These are phyloP conservation scores for Rhizopogon rudus DNA, from an alignment of 768 basidiomycete genomes.

Conservation along the genomic window DNA sequence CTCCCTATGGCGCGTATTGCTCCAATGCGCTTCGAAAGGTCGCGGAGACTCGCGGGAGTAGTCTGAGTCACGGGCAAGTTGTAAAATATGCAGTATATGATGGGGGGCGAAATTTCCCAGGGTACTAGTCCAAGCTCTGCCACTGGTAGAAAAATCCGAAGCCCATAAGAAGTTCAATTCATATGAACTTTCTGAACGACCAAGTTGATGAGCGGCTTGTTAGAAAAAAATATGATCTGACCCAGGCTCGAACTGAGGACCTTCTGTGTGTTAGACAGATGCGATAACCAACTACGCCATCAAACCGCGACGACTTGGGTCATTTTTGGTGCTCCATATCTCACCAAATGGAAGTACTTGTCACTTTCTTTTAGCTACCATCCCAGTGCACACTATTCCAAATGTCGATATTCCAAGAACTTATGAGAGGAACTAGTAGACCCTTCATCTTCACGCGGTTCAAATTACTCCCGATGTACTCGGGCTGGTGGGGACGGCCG, in stretches of 20 bases:
- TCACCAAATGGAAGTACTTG: neutral
- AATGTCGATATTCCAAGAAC: neutral
- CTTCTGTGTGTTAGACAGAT: slow-evolving; percentile 83
- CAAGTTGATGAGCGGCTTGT: too few relatives aligned
- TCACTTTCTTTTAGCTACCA: neutral
- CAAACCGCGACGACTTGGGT: slow-evolving; percentile 18
- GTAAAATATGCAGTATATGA: too few relatives aligned
- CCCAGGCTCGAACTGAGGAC: slow-evolving; percentile 68
- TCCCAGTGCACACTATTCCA: neutral
- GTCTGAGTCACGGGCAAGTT: too few relatives aligned
- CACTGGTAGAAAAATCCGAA: too few relatives aligned
- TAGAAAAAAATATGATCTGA: slow-evolving; percentile 26
- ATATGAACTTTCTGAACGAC: too few relatives aligned
- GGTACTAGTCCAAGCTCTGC: too few relatives aligned
- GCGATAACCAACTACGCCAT: slow-evolving; percentile 84
- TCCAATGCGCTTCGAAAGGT: too few relatives aligned
- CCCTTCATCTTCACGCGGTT: neutral
- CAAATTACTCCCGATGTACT: neutral
- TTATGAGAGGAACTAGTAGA: neutral
- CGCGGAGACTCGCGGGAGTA: too few relatives aligned
- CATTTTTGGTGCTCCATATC: too few relatives aligned
- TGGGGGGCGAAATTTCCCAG: too few relatives aligned
- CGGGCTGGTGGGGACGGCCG: neutral
- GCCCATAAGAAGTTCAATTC: too few relatives aligned
- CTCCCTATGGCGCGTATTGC: too few relatives aligned